Conservation (phyloP, 176 grass and related monocot species). For the Zea mays region DNA sequence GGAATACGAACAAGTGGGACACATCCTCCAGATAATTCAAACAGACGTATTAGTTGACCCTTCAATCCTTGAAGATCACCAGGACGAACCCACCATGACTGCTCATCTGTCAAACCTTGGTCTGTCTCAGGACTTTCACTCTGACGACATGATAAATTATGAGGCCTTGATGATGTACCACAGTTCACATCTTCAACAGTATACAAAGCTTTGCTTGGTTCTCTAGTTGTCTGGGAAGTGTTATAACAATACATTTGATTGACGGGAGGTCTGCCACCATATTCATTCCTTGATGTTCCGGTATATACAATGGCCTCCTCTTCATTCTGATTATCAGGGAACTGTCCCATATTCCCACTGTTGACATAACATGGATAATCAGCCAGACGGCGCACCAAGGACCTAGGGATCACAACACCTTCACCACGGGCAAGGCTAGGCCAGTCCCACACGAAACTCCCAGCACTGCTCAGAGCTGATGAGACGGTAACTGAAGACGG, state of each 20-base stretch:
- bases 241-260: constrained; percentile 56
- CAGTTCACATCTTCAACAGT: constrained; percentile 40
- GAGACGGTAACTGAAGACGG: constrained; percentile 70
- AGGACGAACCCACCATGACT: constrained; percentile 69
- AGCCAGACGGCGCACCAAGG: constrained; percentile 27
- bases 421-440: constrained; percentile 70
- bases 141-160: constrained; percentile 48
- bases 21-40: constrained; percentile 72
- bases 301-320: constrained; percentile 68
- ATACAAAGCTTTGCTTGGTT: constrained; percentile 47
- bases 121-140: constrained; percentile 35
- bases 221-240: constrained; percentile 43
- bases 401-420: constrained; percentile 58
- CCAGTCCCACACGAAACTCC: constrained; percentile 81
- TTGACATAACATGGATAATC: constrained; percentile 46
- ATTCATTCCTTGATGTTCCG: constrained; percentile 57
- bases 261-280: constrained; percentile 33
- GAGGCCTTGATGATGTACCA: constrained; percentile 44
- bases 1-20: constrained; percentile 70
- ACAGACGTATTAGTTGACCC: constrained; percentile 60
- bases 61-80: constrained; percentile 79
- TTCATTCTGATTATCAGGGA: constrained; percentile 55
- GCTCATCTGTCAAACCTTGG: constrained; percentile 45
- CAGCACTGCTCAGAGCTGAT: constrained; percentile 72
- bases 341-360: constrained; percentile 32